phyloP scores from a whole-genome alignment of 2,329 filamentous ascomycete species.

The Trichothecium sympodiale region DNA sequence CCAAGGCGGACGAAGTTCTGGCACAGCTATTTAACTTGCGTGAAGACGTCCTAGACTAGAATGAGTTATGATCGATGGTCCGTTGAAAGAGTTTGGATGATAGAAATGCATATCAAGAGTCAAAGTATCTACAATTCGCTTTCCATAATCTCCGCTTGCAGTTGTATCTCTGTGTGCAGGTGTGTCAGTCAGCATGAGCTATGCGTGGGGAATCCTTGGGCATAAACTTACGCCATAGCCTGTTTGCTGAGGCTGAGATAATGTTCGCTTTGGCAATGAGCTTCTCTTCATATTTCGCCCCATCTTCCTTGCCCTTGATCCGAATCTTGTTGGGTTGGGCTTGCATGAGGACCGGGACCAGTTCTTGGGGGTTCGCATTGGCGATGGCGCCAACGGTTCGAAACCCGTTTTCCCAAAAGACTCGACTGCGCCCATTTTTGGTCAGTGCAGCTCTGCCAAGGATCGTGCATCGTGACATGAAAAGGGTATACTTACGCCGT shows the following conservation, averaged over 20 bases:
- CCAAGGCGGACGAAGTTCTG: slow-evolving; percentile 65
- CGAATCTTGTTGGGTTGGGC: slow-evolving; percentile 57
- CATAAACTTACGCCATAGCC: slow-evolving; percentile 50
- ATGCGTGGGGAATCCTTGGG: no score
- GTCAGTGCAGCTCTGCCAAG: no score
- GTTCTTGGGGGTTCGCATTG: slow-evolving; percentile 55
- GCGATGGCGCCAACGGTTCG: slow-evolving; percentile 57
- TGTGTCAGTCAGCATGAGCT: slow-evolving; percentile 9
- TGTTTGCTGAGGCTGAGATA: slow-evolving; percentile 58
- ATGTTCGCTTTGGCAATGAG: slow-evolving; percentile 54
- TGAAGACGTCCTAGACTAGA: slow-evolving; percentile 52
- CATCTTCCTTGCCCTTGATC: slow-evolving; percentile 42
- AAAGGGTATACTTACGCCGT: slow-evolving; percentile 44
- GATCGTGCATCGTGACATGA: no score
- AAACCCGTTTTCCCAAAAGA: slow-evolving; percentile 70
- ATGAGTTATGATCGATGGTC: no score
- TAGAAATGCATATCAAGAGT: no score
- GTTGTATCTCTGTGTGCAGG: slow-evolving; percentile 33
- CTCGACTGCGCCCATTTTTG: no score
- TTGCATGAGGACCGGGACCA: slow-evolving; percentile 64
- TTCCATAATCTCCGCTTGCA: slow-evolving; percentile 32
- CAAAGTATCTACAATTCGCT: neutral
- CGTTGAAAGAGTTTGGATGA: no score
- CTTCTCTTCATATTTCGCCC: slow-evolving; percentile 51
- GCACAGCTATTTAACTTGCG: slow-evolving; percentile 65